Conservation (phyloP, 805 yeast genomes). For the Grigorovia humatica region DNA sequence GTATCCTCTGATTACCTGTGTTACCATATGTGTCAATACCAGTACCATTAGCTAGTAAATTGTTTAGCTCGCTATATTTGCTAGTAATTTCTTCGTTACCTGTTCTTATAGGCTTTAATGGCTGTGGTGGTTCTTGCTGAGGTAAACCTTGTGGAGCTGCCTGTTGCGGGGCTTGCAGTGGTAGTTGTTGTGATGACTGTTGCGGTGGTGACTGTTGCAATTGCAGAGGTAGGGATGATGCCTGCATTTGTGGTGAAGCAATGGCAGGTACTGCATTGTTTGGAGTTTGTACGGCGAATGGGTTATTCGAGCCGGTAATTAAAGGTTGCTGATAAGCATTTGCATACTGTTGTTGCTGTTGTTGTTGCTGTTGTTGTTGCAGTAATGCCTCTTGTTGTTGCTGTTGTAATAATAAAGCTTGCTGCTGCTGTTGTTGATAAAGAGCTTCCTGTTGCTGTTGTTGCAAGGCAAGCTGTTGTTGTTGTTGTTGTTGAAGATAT, state of each 20-base stretch:
- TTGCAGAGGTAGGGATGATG: constrained; percentile 1
- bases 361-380: constrained; percentile 13
- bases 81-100: constrained; percentile 48
- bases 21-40: constrained; percentile 78
- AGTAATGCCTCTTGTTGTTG: constrained; percentile 1
- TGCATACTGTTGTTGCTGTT: constrained; percentile 6
- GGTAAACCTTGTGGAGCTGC: not conserved
- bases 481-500: constrained; percentile 20
- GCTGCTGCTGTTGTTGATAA: constrained; percentile 1
- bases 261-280: not conserved
- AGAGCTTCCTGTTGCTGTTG: constrained; percentile 3
- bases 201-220: constrained; percentile 1
- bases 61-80: constrained; percentile 62
- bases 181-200: constrained; percentile 10
- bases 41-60: constrained; percentile 72
- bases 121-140: constrained; percentile 13
- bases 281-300: constrained; percentile 41
- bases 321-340: constrained; percentile 35
- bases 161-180: constrained; percentile 6
- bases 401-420: constrained; percentile 1
- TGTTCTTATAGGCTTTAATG: constrained; percentile 38
- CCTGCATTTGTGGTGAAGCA: constrained; percentile 1
- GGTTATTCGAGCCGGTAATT: constrained; percentile 67
- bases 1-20: constrained; percentile 48
- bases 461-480: constrained; percentile 3